Conservation (phyloP, 768 basidiomycete species). For the Psilocybe tampanensis region DNA sequence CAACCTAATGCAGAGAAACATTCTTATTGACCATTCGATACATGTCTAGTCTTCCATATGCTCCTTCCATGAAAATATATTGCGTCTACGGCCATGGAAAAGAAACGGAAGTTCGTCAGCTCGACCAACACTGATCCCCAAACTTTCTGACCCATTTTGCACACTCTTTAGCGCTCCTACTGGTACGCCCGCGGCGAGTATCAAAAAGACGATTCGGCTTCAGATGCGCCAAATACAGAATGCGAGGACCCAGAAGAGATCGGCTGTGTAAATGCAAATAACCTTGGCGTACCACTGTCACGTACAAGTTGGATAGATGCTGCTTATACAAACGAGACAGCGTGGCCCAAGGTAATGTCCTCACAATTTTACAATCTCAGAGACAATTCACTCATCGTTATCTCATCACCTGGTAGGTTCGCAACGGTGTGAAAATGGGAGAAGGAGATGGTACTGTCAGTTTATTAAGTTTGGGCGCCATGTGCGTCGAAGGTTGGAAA, state of each 20-base stretch:
- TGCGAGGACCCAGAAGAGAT: slow-evolving; percentile 47
- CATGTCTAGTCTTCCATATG: slow-evolving; percentile 71
- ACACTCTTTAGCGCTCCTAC: slow-evolving; percentile 68
- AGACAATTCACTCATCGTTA: not conserved
- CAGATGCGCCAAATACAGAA: slow-evolving; percentile 43
- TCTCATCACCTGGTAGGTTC: slow-evolving; percentile 40
- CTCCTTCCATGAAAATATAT: slow-evolving; percentile 90
- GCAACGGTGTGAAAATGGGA: slow-evolving; percentile 88
- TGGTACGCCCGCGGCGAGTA: slow-evolving; percentile 79
- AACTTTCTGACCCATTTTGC: not conserved
- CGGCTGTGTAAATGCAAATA: slow-evolving; percentile 44
- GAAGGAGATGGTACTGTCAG: slow-evolving; percentile 96
- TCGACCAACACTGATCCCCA: not conserved
- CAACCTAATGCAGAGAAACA: not conserved
- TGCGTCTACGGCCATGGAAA: slow-evolving; percentile 97
- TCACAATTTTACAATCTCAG: not conserved
- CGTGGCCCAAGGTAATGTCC: slow-evolving; percentile 52
- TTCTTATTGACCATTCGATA: not conserved
- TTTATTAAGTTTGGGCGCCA: slow-evolving; percentile 84
- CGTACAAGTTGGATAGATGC: slow-evolving; percentile 84
- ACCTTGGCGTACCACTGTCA: slow-evolving; percentile 55
- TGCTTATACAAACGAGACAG: slow-evolving; percentile 68
- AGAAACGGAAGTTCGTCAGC: slow-evolving; percentile 75
- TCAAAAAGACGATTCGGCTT: slow-evolving; percentile 60
- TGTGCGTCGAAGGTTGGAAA: slow-evolving; percentile 97